Conservation (phyloP, 495 filamentous ascomycete genomes). For the Xylaria sp. region DNA sequence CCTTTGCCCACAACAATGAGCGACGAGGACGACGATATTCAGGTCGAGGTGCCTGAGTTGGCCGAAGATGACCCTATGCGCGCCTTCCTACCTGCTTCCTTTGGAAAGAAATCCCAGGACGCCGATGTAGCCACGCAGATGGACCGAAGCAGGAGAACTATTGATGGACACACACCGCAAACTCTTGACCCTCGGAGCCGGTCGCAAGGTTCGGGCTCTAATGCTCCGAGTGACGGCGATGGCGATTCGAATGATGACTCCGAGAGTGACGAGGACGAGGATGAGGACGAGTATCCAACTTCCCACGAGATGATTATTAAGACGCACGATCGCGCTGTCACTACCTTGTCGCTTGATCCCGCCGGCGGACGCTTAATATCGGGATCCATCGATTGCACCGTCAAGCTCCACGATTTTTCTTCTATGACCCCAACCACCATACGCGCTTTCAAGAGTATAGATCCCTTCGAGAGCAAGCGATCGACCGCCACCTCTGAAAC, state of each 20-base stretch:
- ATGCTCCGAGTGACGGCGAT: conserved; percentile 59
- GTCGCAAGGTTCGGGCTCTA: conserved; percentile 42
- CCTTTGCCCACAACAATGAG: conserved; percentile 38
- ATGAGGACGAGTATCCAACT: conserved; percentile 89
- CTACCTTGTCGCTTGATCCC: conserved; percentile 81
- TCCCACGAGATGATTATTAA: conserved; percentile 93
- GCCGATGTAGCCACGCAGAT: conserved; percentile 81
- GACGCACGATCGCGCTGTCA: conserved; percentile 89
- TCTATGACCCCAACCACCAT: conserved; percentile 95
- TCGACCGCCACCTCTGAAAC: conserved; percentile 75
- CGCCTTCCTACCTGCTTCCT: conserved; percentile 79
- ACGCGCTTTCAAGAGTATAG: conserved; percentile 89
- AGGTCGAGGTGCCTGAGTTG: conserved; percentile 56
- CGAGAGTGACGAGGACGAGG: conserved; percentile 70
- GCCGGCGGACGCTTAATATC: conserved; percentile 85
- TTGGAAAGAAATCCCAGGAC: conserved; percentile 80
- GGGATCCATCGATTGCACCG: conserved; percentile 85
- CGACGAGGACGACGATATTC: conserved; percentile 70
- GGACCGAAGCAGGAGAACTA: conserved; percentile 71
- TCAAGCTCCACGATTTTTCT: conserved; percentile 94
- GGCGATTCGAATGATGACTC: conserved; percentile 62
- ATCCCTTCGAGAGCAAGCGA: conserved; percentile 78
- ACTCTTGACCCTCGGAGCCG: conserved; percentile 32
- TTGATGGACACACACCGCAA: conserved; percentile 32
- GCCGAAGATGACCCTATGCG: conserved; percentile 78